Conservation (phyloP, 169 alveolate genomes). For the Plasmodium gaboni region DNA sequence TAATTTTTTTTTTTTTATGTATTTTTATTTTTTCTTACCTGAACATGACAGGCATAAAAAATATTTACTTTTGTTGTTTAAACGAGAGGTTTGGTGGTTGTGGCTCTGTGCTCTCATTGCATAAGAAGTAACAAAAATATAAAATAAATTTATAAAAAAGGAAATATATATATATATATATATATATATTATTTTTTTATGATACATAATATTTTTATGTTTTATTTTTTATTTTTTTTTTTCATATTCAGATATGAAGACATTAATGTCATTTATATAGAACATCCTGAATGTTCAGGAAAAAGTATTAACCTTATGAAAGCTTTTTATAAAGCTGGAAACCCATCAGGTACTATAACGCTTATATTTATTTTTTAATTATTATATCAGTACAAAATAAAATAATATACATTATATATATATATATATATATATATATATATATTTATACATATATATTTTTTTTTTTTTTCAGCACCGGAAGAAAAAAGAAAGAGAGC, state of each 20-base stretch:
- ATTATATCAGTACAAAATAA: neutral
- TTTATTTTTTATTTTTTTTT: no score
- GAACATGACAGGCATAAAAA: conserved; percentile 74
- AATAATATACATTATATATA: neutral
- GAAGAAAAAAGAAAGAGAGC: conserved; percentile 65
- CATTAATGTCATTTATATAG: conserved; percentile 31
- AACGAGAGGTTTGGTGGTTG: conserved; percentile 91
- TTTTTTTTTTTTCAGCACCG: conserved; percentile 34
- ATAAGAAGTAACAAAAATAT: conserved; percentile 63
- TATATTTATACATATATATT: neutral
- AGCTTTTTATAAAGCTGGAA: conserved; percentile 55
- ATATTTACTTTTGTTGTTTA: conserved; percentile 86
- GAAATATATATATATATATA: neutral
- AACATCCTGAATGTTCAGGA: conserved; percentile 24
- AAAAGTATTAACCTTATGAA: conserved; percentile 67
- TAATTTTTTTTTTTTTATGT: neutral
- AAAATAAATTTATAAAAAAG: neutral
- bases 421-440: conserved; percentile 6
- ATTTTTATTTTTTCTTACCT: conserved; percentile 1
- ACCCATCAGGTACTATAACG: conserved; percentile 46
- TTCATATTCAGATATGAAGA: conserved; percentile 22
- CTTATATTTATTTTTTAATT: neutral
- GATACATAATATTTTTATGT: no score
- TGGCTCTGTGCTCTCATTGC: conserved; percentile 85
- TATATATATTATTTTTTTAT: neutral